Evolutionary conservation across 1,284 basidiomycete species (phyloP).

Genomic region (Marasmius oreades): DNA sequence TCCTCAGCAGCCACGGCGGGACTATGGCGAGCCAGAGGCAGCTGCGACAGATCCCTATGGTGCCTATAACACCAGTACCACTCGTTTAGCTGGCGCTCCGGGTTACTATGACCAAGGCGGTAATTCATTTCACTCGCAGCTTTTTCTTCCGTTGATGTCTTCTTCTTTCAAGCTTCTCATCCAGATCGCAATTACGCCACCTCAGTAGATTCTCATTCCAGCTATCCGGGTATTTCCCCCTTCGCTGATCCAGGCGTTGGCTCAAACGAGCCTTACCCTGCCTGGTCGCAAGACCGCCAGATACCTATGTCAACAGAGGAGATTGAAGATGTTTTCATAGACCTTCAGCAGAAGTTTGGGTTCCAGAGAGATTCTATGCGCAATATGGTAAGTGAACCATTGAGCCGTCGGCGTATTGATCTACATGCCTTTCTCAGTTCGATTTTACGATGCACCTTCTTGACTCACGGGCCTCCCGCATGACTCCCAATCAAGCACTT

Average conservation of each 20-base stretch:
- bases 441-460: constrained; percentile 98
- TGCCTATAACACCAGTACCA: constrained; percentile 51
- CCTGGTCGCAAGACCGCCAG: constrained; percentile 91
- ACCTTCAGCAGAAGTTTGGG: constrained; percentile 98
- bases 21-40: constrained; percentile 46
- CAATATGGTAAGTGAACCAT: constrained; percentile 65
- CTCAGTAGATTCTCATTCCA: constrained; percentile 56
- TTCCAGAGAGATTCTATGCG: constrained; percentile 94
- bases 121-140: constrained; percentile 12
- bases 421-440: constrained; percentile 50
- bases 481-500: constrained; percentile 96
- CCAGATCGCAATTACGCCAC: constrained; percentile 43
- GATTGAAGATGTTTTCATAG: constrained; percentile 98
- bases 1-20: constrained; percentile 27
- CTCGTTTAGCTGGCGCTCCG: constrained; percentile 48
- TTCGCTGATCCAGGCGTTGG: constrained; percentile 56
- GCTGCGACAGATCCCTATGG: constrained; percentile 50
- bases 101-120: constrained; percentile 45
- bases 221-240: constrained; percentile 52
- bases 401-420: constrained; percentile 8
- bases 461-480: constrained; percentile 95
- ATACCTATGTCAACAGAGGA: constrained; percentile 98
- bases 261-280: constrained; percentile 81
- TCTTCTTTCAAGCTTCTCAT: background rate
- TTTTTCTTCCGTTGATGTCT: constrained; percentile 11